phyloP scores from a whole-genome alignment of 176 grass and related monocot species.

The Bolboschoenus planiculmis region DNA sequence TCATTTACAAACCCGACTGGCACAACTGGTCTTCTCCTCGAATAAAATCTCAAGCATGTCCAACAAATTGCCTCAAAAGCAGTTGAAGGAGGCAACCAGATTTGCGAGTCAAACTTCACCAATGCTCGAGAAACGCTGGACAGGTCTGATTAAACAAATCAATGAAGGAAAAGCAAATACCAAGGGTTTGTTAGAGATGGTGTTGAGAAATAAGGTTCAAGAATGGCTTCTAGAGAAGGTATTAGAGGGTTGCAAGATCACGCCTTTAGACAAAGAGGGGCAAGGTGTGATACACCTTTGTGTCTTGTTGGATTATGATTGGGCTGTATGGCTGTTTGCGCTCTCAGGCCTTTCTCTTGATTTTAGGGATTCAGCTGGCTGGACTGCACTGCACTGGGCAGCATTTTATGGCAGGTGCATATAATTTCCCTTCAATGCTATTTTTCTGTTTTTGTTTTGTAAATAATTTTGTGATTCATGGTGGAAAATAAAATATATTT shows the following conservation, averaged over 20 bases:
- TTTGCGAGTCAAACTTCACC: slow-evolving; percentile 54
- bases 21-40: slow-evolving; percentile 56
- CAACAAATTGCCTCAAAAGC: slow-evolving; percentile 44
- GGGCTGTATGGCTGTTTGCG: slow-evolving; percentile 70
- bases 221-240: slow-evolving; percentile 92
- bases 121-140: slow-evolving; percentile 78
- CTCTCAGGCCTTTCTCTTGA: slow-evolving; percentile 80
- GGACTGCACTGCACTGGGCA: slow-evolving; percentile 96
- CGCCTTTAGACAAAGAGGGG: slow-evolving; percentile 54
- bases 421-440: slow-evolving; percentile 17
- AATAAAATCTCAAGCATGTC: slow-evolving; percentile 29
- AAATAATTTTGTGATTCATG: background rate
- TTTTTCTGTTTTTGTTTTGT: background rate
- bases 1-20: slow-evolving; percentile 66
- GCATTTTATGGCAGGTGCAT: slow-evolving; percentile 65
- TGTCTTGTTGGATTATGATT: slow-evolving; percentile 82
- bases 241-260: slow-evolving; percentile 63
- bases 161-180: slow-evolving; percentile 22
- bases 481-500: background rate
- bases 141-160: slow-evolving; percentile 40
- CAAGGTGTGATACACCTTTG: slow-evolving; percentile 95
- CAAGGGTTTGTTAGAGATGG: slow-evolving; percentile 68
- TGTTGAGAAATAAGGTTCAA: slow-evolving; percentile 78
- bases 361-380: slow-evolving; percentile 91
- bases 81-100: slow-evolving; percentile 45